A percentile compares a stretch with the other conserved stretches of the same genome.
Evolutionary conservation across 352 stramenopile species (phyloP).

Genomic region (Thalassiosira ordinaria): DNA sequence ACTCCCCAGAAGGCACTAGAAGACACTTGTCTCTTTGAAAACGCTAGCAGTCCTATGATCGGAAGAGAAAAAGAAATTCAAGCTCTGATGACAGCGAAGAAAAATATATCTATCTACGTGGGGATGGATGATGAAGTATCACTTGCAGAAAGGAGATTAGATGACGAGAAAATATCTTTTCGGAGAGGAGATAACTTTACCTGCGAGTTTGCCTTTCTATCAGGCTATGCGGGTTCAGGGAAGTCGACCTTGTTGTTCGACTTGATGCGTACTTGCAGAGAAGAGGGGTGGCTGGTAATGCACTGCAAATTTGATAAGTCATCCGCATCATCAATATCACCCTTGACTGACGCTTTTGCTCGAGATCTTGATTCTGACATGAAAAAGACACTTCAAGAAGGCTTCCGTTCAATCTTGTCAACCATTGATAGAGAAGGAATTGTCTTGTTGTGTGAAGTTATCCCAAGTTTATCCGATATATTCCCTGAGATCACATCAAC

Average conservation of each 20-base stretch:
- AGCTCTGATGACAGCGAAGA: too few species aligned
- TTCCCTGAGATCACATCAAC: not conserved
- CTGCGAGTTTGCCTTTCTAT: slow-evolving; percentile 18
- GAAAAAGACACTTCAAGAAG: slow-evolving; percentile 2
- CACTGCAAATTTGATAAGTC: slow-evolving; percentile 19
- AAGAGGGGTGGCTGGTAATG: slow-evolving; percentile 13
- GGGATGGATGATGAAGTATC: too few species aligned
- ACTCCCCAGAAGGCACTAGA: slow-evolving; percentile 28
- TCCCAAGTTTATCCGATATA: not conserved
- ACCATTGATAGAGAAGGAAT: slow-evolving; percentile 24
- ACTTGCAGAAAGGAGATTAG: too few species aligned
- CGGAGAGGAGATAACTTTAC: slow-evolving; percentile 1
- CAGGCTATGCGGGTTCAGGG: slow-evolving; percentile 11
- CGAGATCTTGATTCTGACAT: slow-evolving; percentile 9
- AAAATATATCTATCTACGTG: too few species aligned
- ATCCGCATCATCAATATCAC: not conserved
- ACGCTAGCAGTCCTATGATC: slow-evolving; percentile 9
- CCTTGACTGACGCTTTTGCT: slow-evolving; percentile 15
- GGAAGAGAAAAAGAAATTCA: slow-evolving; percentile 31
- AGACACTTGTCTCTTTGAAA: slow-evolving; percentile 1
- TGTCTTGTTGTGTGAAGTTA: not conserved
- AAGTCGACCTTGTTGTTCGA: slow-evolving; percentile 10
- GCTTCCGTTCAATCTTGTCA: slow-evolving; percentile 7
- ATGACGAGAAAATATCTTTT: too few species aligned
- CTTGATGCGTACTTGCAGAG: not conserved